Base-by-base conservation (phyloP, 345 rosid species). In the Jatropha curcas region DNA sequence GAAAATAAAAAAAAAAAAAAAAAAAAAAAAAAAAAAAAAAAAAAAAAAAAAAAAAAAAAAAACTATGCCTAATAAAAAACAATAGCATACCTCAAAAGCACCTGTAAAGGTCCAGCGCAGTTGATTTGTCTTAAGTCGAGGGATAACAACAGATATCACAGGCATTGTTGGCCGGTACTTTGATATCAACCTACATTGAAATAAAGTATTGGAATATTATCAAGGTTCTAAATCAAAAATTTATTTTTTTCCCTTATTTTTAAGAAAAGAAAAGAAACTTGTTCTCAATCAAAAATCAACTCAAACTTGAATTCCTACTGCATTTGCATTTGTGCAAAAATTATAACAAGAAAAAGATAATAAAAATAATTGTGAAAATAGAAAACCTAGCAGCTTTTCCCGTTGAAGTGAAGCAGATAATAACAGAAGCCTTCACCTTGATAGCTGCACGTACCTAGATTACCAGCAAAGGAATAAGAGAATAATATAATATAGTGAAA, bases 151-250 rank as follows among this genome's bases (percentile, higher is more conserved):
- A 31, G 99, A 95, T 7, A 95, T 79, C 76, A 91, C 99, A 0
- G 99, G 99, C 98, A 95, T 95, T 57, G 97, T 86, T 68, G 99
- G 99, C 82, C 98, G 90, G 72, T 95, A 95, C 82, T 95, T 95
- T 25, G 98, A 92, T 60, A 95, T 95, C 90, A 95, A 86, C 75
- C 99, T 95, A 90, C 53, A 48, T 48, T 48, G 53, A 48, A 4
- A 48, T 5, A 17, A 4, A 48, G 53, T 14, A 14, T 4, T 5
- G 5, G 5, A 48, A 48, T 48, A 16, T 17, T 16, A 48, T 3
- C 19, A 48, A 48, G 4, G n/a, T 48, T 48, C 19, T 79, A 79
- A 1, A 51, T 11, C 22, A 65, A 27, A 20, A 37, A 11, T 25
- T 7, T 48, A 5, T 48, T 48, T 48, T 48, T 48, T 48, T 48